Evolutionary conservation across 768 basidiomycete species (phyloP), one percentile per base, ranked within the genome.

Genomic region (Collybiopsis confluens): DNA sequence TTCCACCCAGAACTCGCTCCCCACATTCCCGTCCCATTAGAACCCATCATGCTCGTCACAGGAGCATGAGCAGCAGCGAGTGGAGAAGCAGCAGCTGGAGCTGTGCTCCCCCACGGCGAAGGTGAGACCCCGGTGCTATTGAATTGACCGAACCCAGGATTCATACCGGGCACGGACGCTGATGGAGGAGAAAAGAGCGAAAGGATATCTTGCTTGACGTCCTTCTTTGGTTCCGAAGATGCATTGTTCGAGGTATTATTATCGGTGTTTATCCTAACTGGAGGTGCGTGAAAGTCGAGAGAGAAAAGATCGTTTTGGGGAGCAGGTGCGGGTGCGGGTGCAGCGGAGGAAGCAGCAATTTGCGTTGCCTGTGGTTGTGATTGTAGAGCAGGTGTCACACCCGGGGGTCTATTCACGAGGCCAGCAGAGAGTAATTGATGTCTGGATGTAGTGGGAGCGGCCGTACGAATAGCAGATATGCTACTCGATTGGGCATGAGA

Each of bases 171-270:
- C 28, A 62, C 2, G 74, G 60, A 0, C 75, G 64, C 0, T 76
- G 62, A 0, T n/a, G 78, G 65, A 1, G 78, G 61, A 15, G 88
- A 81, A 67, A 90, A 93, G 38, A 95, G 77, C 0, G 90, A 90
- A 16, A 95, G 73, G 58, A 95, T 95, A 59, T 95, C 88, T 52
- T 90, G 79, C 60, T 92, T 94, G 42, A 85, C 78, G 61, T 90
- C 86, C 63, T 89, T 90, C 65, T 76, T 78, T 0, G 77, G 73
- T 41, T 64, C 67, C 15, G 70, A 62, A 5, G 67, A 57, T 0
- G 71, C 52, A 1, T 67, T 51, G 54, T 63, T 53, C 1, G 67
- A 48, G 54, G 63, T 60, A n/a, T 62, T 53, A 8, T 58, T 26
- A 7, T 73, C 41, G n/a, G n/a, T n/a, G n/a, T n/a, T n/a, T n/a